These are phyloP conservation scores for Herpetomonas samuelpessoai DNA, from an alignment of 208 protist genomes.

Conservation along the genomic window DNA sequence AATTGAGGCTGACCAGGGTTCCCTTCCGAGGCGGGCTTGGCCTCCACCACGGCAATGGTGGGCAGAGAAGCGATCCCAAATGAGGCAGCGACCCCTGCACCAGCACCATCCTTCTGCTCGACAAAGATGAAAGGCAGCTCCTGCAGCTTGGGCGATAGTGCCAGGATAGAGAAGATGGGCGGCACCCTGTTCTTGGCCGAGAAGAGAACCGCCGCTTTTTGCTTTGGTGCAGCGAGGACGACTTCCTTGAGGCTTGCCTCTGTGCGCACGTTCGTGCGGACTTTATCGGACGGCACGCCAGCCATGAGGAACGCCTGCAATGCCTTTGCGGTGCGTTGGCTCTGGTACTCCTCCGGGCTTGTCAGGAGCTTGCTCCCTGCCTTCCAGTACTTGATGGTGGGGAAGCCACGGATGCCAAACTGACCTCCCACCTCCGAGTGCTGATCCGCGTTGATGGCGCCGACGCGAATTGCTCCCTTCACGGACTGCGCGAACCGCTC, in stretches of 20 bases:
- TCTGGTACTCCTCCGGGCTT: constrained; percentile 64
- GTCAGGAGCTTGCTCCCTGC: constrained; percentile 51
- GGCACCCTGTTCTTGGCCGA: constrained; percentile 74
- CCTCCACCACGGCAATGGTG: constrained; percentile 41
- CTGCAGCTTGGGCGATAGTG: constrained; percentile 64
- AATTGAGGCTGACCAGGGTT: constrained; percentile 22
- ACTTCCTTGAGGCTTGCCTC: constrained; percentile 27
- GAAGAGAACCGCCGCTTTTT: constrained; percentile 68
- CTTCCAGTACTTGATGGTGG: constrained; percentile 93
- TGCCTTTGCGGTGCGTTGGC: constrained; percentile 52
- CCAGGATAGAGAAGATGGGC: constrained; percentile 76
- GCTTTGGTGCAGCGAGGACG: constrained; percentile 23
- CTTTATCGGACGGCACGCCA: constrained; percentile 35
- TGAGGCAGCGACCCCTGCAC: constrained; percentile 18
- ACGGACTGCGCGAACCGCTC: constrained; percentile 74
- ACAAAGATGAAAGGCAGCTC: constrained; percentile 75
- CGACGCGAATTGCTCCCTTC: constrained; percentile 80
- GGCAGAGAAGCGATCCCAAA: constrained; percentile 56
- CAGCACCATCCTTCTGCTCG: constrained; percentile 17
- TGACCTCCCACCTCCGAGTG: constrained; percentile 58
- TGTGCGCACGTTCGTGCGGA: constrained; percentile 24
- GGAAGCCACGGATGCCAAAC: constrained; percentile 85
- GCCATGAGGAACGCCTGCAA: constrained; percentile 59
- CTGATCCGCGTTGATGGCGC: constrained; percentile 80
- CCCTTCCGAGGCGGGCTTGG: not conserved